Evolutionary conservation across 148 eudicot species (phyloP).

Genomic region (Vaccinium macrocarpon): DNA sequence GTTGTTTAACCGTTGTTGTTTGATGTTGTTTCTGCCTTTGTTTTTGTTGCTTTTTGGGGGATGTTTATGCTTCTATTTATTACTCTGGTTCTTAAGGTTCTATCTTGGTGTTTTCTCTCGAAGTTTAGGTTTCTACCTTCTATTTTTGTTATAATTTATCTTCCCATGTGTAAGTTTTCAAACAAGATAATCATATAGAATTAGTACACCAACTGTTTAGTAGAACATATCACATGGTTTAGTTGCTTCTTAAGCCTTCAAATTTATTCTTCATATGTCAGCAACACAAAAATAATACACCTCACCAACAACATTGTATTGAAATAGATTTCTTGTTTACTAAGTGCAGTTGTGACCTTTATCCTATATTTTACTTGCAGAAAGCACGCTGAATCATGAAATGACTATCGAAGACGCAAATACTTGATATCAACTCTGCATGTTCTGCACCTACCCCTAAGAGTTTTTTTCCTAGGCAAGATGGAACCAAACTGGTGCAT

Average conservation of each 20-base stretch:
- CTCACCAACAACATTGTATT: neutral
- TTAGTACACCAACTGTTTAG: neutral
- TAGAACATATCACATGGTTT: neutral
- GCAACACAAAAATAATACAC: neutral
- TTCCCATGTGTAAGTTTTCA: neutral
- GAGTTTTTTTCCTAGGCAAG: neutral
- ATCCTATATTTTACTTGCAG: neutral
- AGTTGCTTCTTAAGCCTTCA: neutral
- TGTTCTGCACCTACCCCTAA: neutral
- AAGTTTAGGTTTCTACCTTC: too few species aligned
- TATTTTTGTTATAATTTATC: too few species aligned
- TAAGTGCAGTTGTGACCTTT: neutral
- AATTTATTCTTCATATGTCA: neutral
- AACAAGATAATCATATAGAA: neutral
- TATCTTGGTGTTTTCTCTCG: too few species aligned
- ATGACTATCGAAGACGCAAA: neutral
- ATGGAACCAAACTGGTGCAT: too few species aligned
- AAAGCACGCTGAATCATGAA: too few species aligned
- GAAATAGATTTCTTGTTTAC: neutral
- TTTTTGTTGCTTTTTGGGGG: too few species aligned
- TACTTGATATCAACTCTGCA: conserved; percentile 3
- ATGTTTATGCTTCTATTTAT: too few species aligned
- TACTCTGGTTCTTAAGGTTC: too few species aligned
- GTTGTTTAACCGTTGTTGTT: too few species aligned
- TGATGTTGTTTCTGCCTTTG: too few species aligned